A percentile compares a stretch with the other conserved stretches of the same genome.
These are phyloP conservation scores for Xylaria sp. DNA, from an alignment of 2,329 filamentous ascomycete genomes.

Conservation along the genomic window DNA sequence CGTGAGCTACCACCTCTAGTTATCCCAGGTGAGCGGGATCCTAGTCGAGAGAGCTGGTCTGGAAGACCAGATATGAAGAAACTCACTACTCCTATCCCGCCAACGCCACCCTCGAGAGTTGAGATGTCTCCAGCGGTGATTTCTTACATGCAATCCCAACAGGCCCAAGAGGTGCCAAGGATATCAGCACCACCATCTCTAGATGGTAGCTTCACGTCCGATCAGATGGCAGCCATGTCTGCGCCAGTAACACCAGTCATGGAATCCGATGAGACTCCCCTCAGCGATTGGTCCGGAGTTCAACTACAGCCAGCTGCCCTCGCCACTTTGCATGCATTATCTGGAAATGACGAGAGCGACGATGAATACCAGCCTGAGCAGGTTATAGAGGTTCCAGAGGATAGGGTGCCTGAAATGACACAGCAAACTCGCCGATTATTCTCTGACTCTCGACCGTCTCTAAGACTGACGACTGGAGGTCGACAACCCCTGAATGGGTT, in stretches of 20 bases:
- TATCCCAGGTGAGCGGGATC: slow-evolving; percentile 53
- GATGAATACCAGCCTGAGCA: slow-evolving; percentile 67
- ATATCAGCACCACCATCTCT: slow-evolving; percentile 84
- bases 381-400: slow-evolving; percentile 57
- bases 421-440: slow-evolving; percentile 58
- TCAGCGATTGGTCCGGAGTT: slow-evolving; percentile 73
- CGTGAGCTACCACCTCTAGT: slow-evolving; percentile 55
- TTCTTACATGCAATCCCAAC: slow-evolving; percentile 69
- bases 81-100: slow-evolving; percentile 62
- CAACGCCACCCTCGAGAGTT: slow-evolving; percentile 70
- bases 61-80: slow-evolving; percentile 53
- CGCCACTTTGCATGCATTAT: slow-evolving; percentile 77
- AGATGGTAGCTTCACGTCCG: slow-evolving; percentile 86
- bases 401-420: slow-evolving; percentile 56
- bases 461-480: slow-evolving; percentile 54
- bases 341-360: slow-evolving; percentile 59
- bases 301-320: slow-evolving; percentile 80
- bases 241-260: slow-evolving; percentile 84
- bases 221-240: slow-evolving; percentile 83
- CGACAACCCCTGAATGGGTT: slow-evolving; percentile 71
- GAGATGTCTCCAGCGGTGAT: slow-evolving; percentile 78
- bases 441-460: slow-evolving; percentile 47
- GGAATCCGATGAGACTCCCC: slow-evolving; percentile 57
- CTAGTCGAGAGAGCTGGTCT: slow-evolving; percentile 50
- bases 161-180: slow-evolving; percentile 70